Evolutionary conservation across 2,329 filamentous ascomycete species (phyloP).

Genomic region (Penicillium sp.): DNA sequence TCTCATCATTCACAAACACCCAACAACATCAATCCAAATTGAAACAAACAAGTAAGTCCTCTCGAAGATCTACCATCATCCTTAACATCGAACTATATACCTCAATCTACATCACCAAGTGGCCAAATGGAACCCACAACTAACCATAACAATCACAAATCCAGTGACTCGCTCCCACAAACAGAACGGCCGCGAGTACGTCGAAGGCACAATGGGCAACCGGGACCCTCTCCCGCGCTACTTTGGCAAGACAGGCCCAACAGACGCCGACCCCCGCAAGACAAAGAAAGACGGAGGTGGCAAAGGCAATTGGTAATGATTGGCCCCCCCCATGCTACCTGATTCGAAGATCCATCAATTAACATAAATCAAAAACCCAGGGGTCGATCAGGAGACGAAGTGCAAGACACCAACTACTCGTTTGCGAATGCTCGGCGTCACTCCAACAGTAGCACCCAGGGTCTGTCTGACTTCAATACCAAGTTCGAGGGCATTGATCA

Average conservation of each 20-base stretch:
- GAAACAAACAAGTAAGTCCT: not conserved
- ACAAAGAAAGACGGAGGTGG: slow-evolving; percentile 95
- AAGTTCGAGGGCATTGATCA: slow-evolving; percentile 91
- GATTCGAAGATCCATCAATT: slow-evolving; percentile 2
- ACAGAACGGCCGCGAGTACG: slow-evolving; percentile 88
- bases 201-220: slow-evolving; percentile 65
- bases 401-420: slow-evolving; percentile 78
- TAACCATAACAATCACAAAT: not conserved
- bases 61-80: not conserved
- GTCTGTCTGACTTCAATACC: slow-evolving; percentile 79
- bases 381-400: slow-evolving; percentile 79
- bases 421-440: slow-evolving; percentile 83
- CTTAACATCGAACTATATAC: not conserved
- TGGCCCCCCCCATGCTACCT: not conserved
- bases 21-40: not conserved
- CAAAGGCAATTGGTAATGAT: slow-evolving; percentile 84
- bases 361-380: slow-evolving; percentile 48
- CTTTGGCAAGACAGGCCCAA: slow-evolving; percentile 83
- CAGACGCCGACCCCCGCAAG: slow-evolving; percentile 81
- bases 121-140: not conserved
- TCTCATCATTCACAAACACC: not conserved
- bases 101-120: not conserved
- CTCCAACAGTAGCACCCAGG: slow-evolving; percentile 80
- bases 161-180: slow-evolving; percentile 98
- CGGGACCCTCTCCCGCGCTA: slow-evolving; percentile 80